Conservation (phyloP, 2,329 filamentous ascomycete genomes). For the Phyllosticta citribraziliensis region DNA sequence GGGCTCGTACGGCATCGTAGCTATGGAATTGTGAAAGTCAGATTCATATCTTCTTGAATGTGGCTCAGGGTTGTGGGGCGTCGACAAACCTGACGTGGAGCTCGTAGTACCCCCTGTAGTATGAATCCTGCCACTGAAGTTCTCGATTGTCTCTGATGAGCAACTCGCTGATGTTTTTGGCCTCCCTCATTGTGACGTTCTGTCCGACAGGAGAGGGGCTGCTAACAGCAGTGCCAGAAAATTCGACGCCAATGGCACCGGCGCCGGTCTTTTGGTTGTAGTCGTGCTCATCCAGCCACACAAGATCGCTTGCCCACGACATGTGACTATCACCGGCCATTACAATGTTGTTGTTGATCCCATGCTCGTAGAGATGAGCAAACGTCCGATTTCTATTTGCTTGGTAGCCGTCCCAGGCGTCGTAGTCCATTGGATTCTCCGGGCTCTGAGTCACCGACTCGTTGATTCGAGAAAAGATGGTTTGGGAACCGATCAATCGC, state of each 20-base stretch:
- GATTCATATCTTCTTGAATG: slow-evolving; percentile 14
- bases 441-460: slow-evolving; percentile 35
- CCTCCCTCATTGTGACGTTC: slow-evolving; percentile 45
- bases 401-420: slow-evolving; percentile 57
- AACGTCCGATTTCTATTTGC: slow-evolving; percentile 64
- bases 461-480: slow-evolving; percentile 54
- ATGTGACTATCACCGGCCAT: slow-evolving; percentile 61
- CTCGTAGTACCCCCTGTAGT: slow-evolving; percentile 66
- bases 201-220: slow-evolving; percentile 50
- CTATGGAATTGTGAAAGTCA: background rate
- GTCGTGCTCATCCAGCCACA: slow-evolving; percentile 33
- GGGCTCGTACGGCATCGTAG: slow-evolving; percentile 41
- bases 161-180: slow-evolving; percentile 33
- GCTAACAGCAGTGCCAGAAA: slow-evolving; percentile 56
- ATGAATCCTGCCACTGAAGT: slow-evolving; percentile 63
- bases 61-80: background rate
- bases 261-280: slow-evolving; percentile 32
- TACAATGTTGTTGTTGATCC: slow-evolving; percentile 64
- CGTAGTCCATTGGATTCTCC: slow-evolving; percentile 40
- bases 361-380: slow-evolving; percentile 54
- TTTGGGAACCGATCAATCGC: slow-evolving; percentile 63
- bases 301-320: slow-evolving; percentile 44
- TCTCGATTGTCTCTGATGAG: slow-evolving; percentile 45
- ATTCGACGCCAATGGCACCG: slow-evolving; percentile 38
- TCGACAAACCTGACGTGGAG: slow-evolving; percentile 31